Conservation (phyloP, 2,329 filamentous ascomycete genomes). For the Fusarium stilboides region DNA sequence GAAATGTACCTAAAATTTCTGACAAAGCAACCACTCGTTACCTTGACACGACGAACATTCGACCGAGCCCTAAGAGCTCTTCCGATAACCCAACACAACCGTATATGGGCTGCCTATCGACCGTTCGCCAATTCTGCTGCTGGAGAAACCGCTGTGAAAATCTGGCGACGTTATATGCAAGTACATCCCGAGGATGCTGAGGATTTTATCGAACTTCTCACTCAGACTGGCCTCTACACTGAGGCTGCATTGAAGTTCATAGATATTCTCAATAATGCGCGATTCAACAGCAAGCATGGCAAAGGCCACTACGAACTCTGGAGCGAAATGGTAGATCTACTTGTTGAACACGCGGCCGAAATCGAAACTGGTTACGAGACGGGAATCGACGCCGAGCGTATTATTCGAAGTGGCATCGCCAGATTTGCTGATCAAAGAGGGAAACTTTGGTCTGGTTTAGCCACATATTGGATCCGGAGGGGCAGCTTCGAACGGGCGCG, state of each 20-base stretch:
- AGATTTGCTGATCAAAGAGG: constrained; percentile 95
- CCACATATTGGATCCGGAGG: constrained; percentile 95
- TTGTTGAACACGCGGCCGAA: constrained; percentile 91
- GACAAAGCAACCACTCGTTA: constrained; percentile 91
- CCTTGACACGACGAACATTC: constrained; percentile 87
- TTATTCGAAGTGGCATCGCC: constrained; percentile 91
- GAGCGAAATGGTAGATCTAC: constrained; percentile 96
- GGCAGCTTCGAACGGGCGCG: constrained; percentile 93
- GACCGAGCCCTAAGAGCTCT: constrained; percentile 92
- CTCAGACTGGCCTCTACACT: constrained; percentile 86
- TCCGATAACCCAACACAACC: constrained; percentile 93
- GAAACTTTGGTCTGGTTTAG: constrained; percentile 93
- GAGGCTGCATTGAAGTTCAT: constrained; percentile 95
- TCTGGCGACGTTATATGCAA: constrained; percentile 97
- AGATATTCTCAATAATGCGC: constrained; percentile 89
- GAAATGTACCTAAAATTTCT: constrained; percentile 96
- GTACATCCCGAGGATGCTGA: constrained; percentile 95
- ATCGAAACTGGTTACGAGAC: constrained; percentile 85
- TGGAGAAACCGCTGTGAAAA: constrained; percentile 90
- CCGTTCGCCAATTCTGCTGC: constrained; percentile 93
- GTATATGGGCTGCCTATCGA: constrained; percentile 93
- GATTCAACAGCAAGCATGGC: constrained; percentile 91
- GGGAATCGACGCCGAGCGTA: constrained; percentile 91
- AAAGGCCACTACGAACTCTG: constrained; percentile 97
- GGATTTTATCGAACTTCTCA: constrained; percentile 92